Percentiles rank a stretch among this genome's conserved stretches.
Evolutionary conservation across 176 grass and related monocot genomes (phyloP).

Genomic region (Aegilops bicornis): DNA sequence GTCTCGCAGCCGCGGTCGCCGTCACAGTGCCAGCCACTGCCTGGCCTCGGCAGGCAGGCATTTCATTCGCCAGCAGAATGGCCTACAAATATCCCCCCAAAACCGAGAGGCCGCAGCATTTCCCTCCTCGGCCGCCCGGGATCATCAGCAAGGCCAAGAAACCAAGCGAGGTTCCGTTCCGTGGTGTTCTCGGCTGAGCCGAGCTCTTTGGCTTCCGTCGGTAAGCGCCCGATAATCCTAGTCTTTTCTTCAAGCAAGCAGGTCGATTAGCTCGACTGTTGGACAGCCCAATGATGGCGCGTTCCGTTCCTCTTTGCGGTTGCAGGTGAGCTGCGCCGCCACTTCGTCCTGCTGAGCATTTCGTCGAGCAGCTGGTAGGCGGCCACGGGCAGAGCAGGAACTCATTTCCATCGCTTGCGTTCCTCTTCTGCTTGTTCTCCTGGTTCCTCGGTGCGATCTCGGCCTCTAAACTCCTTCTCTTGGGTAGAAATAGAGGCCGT

Average conservation of each 20-base stretch:
- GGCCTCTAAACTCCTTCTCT: background rate
- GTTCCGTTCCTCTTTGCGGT: background rate
- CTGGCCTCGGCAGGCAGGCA: background rate
- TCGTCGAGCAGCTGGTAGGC: slow-evolving; percentile 37
- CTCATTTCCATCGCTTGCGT: background rate
- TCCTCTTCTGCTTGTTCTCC: background rate
- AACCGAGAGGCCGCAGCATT: background rate
- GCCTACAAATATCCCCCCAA: background rate
- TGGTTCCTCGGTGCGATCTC: background rate
- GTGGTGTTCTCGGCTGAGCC: background rate
- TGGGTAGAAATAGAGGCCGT: background rate
- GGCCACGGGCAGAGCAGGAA: background rate
- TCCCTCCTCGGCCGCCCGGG: background rate
- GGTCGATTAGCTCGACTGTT: background rate
- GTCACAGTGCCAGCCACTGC: slow-evolving; percentile 8
- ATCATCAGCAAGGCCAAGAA: background rate
- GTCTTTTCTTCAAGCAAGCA: background rate
- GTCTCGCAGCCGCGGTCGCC: background rate
- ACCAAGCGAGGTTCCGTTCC: background rate
- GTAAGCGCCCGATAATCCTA: slow-evolving; percentile 9
- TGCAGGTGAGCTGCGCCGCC: background rate
- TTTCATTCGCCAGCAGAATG: background rate
- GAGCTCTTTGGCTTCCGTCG: slow-evolving; percentile 9
- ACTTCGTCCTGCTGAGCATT: slow-evolving; percentile 8
- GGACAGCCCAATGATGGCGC: background rate